A percentile compares a stretch with the other conserved stretches of the same genome.
These are phyloP conservation scores for Mycosphaerelloides madeirae DNA, from an alignment of 2,329 filamentous ascomycete genomes.

Conservation along the genomic window DNA sequence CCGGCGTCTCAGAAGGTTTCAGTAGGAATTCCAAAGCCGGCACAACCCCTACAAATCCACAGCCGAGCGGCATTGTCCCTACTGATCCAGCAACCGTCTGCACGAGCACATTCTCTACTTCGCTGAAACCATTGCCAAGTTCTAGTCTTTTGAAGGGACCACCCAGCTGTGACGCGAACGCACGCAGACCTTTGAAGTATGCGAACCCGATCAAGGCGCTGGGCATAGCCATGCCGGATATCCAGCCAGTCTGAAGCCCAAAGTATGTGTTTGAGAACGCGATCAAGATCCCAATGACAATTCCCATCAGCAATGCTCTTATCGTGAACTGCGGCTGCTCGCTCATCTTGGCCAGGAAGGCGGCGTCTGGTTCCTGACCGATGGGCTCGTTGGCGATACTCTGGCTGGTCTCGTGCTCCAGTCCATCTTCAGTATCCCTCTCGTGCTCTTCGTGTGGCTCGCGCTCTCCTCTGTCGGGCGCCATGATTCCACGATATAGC, in stretches of 20 bases:
- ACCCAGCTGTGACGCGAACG: slow-evolving; percentile 58
- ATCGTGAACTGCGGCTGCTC: slow-evolving; percentile 64
- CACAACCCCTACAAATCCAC: slow-evolving; percentile 91
- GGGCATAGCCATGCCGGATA: slow-evolving; percentile 93
- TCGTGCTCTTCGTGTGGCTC: slow-evolving; percentile 2
- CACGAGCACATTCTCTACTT: slow-evolving; percentile 93
- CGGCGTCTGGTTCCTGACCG: slow-evolving; percentile 26
- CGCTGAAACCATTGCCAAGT: slow-evolving; percentile 65
- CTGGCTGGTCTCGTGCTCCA: slow-evolving; percentile 18
- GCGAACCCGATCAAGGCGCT: slow-evolving; percentile 91
- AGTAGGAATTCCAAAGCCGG: slow-evolving; percentile 87
- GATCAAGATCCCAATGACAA: slow-evolving; percentile 82
- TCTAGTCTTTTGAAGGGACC: slow-evolving; percentile 21
- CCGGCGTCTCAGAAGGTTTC: slow-evolving; percentile 59
- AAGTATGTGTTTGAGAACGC: slow-evolving; percentile 99
- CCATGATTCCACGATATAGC: slow-evolving; percentile 22
- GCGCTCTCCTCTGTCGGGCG: slow-evolving; percentile 31
- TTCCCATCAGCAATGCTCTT: slow-evolving; percentile 72
- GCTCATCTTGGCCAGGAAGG: slow-evolving; percentile 25
- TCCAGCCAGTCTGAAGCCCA: slow-evolving; percentile 84
- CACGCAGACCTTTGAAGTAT: slow-evolving; percentile 76
- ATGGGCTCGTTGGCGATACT: slow-evolving; percentile 23
- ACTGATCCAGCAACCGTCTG: slow-evolving; percentile 94
- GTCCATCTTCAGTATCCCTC: slow-evolving; percentile 9
- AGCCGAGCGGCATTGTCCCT: slow-evolving; percentile 93